Conservation (phyloP, 805 yeast genomes). For the Phaffomyces opuntiae region DNA sequence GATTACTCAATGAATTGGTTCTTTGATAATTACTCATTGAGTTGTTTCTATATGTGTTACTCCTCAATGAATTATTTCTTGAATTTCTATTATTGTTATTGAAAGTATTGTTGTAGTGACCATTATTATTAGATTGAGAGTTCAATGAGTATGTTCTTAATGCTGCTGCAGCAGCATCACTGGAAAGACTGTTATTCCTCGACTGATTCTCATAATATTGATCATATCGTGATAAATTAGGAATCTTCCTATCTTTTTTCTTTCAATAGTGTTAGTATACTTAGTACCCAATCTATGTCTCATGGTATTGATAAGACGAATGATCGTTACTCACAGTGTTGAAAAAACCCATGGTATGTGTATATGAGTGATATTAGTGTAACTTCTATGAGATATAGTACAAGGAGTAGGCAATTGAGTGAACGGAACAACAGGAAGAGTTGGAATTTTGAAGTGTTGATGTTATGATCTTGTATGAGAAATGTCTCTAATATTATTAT, state of each 20-base stretch:
- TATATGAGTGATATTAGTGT: too few relatives aligned
- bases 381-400: too few relatives aligned
- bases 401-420: too few relatives aligned
- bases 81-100: not conserved
- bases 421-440: too few relatives aligned
- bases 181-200: slow-evolving; percentile 4
- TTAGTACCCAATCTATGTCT: not conserved
- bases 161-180: slow-evolving; percentile 9
- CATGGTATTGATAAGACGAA: too few relatives aligned
- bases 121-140: not conserved
- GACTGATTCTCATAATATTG: slow-evolving; percentile 5
- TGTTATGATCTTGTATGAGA: too few relatives aligned
- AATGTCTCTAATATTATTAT: too few relatives aligned
- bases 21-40: not conserved
- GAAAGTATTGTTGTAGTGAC: not conserved
- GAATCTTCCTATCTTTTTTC: slow-evolving; percentile 4
- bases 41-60: not conserved
- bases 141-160: slow-evolving; percentile 4
- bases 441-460: too few relatives aligned
- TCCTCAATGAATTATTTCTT: slow-evolving; percentile 1
- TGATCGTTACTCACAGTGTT: too few relatives aligned
- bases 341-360: too few relatives aligned
- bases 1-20: not conserved
- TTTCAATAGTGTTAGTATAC: not conserved
- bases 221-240: slow-evolving; percentile 5